phyloP scores from a whole-genome alignment of 73 alveolate species.

The Paramecium primaurelia region DNA sequence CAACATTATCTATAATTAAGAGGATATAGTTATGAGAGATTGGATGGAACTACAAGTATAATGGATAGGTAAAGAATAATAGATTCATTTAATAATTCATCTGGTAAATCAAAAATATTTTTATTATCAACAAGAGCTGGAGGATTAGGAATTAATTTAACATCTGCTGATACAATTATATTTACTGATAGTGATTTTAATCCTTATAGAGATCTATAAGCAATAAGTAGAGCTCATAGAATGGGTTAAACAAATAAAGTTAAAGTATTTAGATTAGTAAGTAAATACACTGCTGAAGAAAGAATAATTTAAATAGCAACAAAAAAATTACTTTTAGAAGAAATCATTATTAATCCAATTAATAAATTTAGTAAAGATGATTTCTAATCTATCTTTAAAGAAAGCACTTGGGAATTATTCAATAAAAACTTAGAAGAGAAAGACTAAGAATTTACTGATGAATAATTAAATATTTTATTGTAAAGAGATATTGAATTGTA shows the following conservation, averaged over 20 bases:
- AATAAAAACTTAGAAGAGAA: slow-evolving; percentile 59
- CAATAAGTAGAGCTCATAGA: slow-evolving; percentile 75
- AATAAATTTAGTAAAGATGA: slow-evolving; percentile 60
- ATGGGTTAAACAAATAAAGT: slow-evolving; percentile 76
- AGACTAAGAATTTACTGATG: slow-evolving; percentile 65
- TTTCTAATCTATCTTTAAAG: slow-evolving; percentile 65
- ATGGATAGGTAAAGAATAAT: slow-evolving; percentile 55
- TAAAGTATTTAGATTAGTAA: slow-evolving; percentile 68
- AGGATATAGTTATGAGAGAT: slow-evolving; percentile 57
- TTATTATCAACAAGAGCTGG: slow-evolving; percentile 58
- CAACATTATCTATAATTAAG: slow-evolving; percentile 55
- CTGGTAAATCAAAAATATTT: slow-evolving; percentile 45
- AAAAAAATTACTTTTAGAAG: slow-evolving; percentile 66
- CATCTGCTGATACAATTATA: slow-evolving; percentile 77
- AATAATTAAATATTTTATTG: slow-evolving; percentile 59
- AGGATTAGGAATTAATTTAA: slow-evolving; percentile 73
- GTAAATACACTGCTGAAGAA: slow-evolving; percentile 75
- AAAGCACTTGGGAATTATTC: slow-evolving; percentile 69
- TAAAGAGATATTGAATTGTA: slow-evolving; percentile 57
- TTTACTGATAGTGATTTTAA: slow-evolving; percentile 76
- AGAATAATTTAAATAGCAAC: slow-evolving; percentile 71
- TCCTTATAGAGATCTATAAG: slow-evolving; percentile 79
- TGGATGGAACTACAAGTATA: slow-evolving; percentile 55
- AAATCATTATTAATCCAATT: slow-evolving; percentile 50
- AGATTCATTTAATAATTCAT: slow-evolving; percentile 36